Conservation (phyloP, 768 basidiomycete genomes). For the Phanerochaete sordida region DNA sequence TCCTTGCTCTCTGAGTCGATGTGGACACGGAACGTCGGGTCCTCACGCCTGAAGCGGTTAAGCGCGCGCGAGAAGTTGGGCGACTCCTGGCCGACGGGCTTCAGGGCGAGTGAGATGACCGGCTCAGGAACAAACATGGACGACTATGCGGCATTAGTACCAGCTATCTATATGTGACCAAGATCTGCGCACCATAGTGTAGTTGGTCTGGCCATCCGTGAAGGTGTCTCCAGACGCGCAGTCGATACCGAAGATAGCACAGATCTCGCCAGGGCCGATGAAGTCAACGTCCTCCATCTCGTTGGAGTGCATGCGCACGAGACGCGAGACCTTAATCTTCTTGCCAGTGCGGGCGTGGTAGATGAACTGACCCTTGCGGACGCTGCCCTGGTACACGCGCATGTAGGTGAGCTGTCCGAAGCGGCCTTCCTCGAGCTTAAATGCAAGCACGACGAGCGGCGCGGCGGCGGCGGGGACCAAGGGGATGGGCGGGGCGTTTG, state of each 20-base stretch:
- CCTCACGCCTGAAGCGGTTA: slow-evolving; percentile 97
- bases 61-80: slow-evolving; percentile 97
- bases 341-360: slow-evolving; percentile 94
- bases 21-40: slow-evolving; percentile 98
- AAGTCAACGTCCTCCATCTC: slow-evolving; percentile 99
- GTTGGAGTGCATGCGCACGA: slow-evolving; percentile 97
- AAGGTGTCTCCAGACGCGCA: slow-evolving; percentile 98
- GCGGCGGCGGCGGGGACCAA: slow-evolving; percentile 82
- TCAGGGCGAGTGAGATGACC: slow-evolving; percentile 93
- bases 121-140: slow-evolving; percentile 99
- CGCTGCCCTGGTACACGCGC: slow-evolving; percentile 92
- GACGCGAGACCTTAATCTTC: slow-evolving; percentile 92
- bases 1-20: slow-evolving; percentile 93
- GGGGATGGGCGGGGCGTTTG: slow-evolving; percentile 63
- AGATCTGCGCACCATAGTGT: slow-evolving; percentile 71
- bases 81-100: slow-evolving; percentile 87
- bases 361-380: slow-evolving; percentile 83
- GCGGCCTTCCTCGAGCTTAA: slow-evolving; percentile 97
- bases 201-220: slow-evolving; percentile 85
- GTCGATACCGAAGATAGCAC: slow-evolving; percentile 98
- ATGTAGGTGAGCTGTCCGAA: slow-evolving; percentile 99
- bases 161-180: background rate
- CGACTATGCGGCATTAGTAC: slow-evolving; percentile 48
- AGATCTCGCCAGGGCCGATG: slow-evolving; percentile 97
- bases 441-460: slow-evolving; percentile 90